phyloP scores from a whole-genome alignment of 1,139 yeast genomes.

The Meyerozyma sp. region DNA sequence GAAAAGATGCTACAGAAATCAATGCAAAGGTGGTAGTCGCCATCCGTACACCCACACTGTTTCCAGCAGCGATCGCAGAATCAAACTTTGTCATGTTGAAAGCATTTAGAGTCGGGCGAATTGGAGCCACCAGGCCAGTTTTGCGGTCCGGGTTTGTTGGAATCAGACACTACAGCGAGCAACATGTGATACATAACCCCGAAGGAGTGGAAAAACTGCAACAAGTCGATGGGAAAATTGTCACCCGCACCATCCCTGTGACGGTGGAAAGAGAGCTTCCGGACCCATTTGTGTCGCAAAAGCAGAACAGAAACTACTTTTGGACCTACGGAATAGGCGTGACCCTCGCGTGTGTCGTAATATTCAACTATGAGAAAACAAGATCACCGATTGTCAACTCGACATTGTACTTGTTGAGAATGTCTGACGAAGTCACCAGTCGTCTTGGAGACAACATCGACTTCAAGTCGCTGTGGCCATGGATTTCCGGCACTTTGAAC shows the following conservation, averaged over 20 bases:
- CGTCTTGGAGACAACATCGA: conserved; percentile 71
- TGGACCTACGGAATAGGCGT: conserved; percentile 59
- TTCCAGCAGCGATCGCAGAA: neutral
- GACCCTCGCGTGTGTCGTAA: conserved; percentile 59
- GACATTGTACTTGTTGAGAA: conserved; percentile 78
- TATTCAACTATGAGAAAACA: conserved; percentile 88
- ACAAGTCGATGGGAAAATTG: neutral
- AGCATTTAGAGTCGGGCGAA: neutral
- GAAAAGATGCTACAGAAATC: too few species aligned
- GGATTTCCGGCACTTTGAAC: conserved; percentile 83
- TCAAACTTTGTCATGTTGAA: neutral
- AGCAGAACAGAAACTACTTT: conserved; percentile 49
- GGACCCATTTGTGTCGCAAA: conserved; percentile 61
- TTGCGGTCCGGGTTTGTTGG: neutral
- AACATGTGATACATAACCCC: neutral
- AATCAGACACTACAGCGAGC: neutral
- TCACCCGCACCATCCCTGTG: conserved; percentile 29
- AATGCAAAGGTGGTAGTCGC: neutral
- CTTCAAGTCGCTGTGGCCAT: conserved; percentile 69
- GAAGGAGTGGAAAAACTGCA: neutral
- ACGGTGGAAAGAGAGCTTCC: conserved; percentile 65
- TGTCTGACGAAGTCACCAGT: conserved; percentile 64
- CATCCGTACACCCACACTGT: neutral
- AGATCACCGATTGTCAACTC: conserved; percentile 84
- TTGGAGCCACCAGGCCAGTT: neutral